phyloP scores from a whole-genome alignment of 306 rosid genomes.

The Cercis canadensis region DNA sequence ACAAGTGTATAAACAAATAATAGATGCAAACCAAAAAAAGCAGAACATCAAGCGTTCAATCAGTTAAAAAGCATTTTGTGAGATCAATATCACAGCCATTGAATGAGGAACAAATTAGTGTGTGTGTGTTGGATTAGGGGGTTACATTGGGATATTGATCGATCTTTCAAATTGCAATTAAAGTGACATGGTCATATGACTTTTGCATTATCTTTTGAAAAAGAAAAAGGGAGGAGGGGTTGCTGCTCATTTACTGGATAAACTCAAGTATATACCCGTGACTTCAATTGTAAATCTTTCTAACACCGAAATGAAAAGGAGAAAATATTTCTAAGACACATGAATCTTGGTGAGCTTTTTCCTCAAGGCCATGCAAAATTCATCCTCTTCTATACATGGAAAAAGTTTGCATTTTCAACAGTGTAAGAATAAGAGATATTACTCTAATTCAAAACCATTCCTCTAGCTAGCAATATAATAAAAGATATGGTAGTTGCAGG shows the following conservation, averaged over 20 bases:
- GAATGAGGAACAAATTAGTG: conserved; percentile 50
- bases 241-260: too few species aligned
- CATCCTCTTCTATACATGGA: conserved; percentile 11
- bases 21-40: conserved; percentile 47
- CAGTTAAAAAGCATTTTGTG: conserved; percentile 34
- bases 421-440: too few species aligned
- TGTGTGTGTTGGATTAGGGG: conserved; percentile 59
- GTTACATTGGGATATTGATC: conserved; percentile 63
- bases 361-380: conserved; percentile 25
- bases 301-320: too few species aligned
- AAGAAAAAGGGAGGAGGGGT: conserved; percentile 8
- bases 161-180: conserved; percentile 40
- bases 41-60: conserved; percentile 34
- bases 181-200: conserved; percentile 56
- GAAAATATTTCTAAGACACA: background rate
- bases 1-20: conserved; percentile 27
- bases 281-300: too few species aligned
- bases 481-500: conserved; percentile 39
- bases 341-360: background rate
- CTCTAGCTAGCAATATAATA: conserved; percentile 7
- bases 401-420: too few species aligned
- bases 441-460: conserved; percentile 25
- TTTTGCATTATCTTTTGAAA: conserved; percentile 43
- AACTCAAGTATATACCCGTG: too few species aligned
- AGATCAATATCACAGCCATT: conserved; percentile 45